Evolutionary conservation across 2,329 filamentous ascomycete genomes (phyloP).

Genomic region (Xenoacremonium recifei): DNA sequence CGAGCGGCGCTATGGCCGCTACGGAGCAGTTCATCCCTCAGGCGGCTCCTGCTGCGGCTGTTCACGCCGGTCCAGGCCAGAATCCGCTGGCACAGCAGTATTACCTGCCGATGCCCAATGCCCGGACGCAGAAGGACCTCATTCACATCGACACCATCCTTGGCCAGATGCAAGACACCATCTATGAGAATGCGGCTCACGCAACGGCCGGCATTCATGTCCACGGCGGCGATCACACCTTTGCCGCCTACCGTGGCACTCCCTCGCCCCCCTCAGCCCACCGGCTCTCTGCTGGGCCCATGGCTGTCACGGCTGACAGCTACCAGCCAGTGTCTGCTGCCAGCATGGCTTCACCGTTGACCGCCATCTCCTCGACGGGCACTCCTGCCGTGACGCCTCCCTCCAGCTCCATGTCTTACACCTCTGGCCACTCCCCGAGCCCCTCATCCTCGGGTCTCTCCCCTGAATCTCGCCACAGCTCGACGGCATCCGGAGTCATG

Average conservation of each 20-base stretch:
- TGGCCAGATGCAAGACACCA: conserved; percentile 92
- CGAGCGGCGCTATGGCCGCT: conserved; percentile 46
- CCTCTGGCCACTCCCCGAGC: conserved; percentile 72
- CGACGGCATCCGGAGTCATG: conserved; percentile 56
- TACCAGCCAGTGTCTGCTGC: conserved; percentile 47
- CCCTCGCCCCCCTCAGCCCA: conserved; percentile 49
- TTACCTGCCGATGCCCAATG: conserved; percentile 80
- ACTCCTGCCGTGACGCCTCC: conserved; percentile 77
- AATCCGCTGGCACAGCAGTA: conserved; percentile 67
- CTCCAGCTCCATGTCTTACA: conserved; percentile 73
- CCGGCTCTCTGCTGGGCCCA: conserved; percentile 29
- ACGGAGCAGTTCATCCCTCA: conserved; percentile 55
- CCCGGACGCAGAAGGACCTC: conserved; percentile 90
- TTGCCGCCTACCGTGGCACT: conserved; percentile 57
- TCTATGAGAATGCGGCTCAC: conserved; percentile 88
- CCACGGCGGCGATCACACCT: conserved; percentile 66
- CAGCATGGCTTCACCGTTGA: conserved; percentile 61
- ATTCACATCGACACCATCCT: conserved; percentile 93
- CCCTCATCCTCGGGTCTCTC: conserved; percentile 71
- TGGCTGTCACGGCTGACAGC: conserved; percentile 34
- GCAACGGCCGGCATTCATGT: conserved; percentile 78
- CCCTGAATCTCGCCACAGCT: conserved; percentile 61
- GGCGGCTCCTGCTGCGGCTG: conserved; percentile 40
- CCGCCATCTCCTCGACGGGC: conserved; percentile 59
- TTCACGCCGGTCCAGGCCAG: conserved; percentile 62